Base-by-base conservation (phyloP, 2,329 filamentous ascomycete species). In the Coleophoma eucalyptorum region DNA sequence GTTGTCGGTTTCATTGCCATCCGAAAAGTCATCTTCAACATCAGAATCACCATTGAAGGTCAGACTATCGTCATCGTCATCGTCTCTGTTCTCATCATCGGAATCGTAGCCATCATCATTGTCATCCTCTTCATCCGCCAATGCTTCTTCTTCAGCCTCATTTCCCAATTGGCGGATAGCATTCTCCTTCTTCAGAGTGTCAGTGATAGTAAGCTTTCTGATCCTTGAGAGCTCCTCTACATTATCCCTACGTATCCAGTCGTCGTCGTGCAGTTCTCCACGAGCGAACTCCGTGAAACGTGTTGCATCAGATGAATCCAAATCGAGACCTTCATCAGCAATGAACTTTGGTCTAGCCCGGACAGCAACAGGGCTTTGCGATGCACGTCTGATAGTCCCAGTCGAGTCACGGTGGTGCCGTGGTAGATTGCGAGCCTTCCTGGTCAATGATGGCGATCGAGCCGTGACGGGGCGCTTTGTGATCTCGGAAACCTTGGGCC, bases 221-320 rank as follows among this genome's bases (percentile, higher is more conserved):
- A 78, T 78, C 57, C 83, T 44, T 12, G 31, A 21, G 31, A 44
- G 75, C 32, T 81, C 79, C 7, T 33, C 81, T 75, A 60, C 59
- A 8, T 50, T 49, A 61, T 89, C 86, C 50, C 87, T 83, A 15
- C 75, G 75, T 31, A 95, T 89, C 94, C 94, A 99, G 61, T 96
- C 92, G 51, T 97, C 92, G 55, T 94, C 88, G 52, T 90, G 83
- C 38, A 87, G 78, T 51, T 84, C 79, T 46, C 89, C 91, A 65
- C 87, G 91, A 41, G 90, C 93, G 67, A 97, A 97, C 63, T 96
- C 93, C 66, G 97, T 90, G 65, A 97, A 97, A 45, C 73, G 83
- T 65, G 72, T 83, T 21, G 76, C 75, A 55, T 86, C 80, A 2
- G 63, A 67, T 16, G 54, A 55, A 32, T 61, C 51, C 12, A 67